phyloP scores from a whole-genome alignment of 1,284 basidiomycete species.

The Amylostereum chailletii region DNA sequence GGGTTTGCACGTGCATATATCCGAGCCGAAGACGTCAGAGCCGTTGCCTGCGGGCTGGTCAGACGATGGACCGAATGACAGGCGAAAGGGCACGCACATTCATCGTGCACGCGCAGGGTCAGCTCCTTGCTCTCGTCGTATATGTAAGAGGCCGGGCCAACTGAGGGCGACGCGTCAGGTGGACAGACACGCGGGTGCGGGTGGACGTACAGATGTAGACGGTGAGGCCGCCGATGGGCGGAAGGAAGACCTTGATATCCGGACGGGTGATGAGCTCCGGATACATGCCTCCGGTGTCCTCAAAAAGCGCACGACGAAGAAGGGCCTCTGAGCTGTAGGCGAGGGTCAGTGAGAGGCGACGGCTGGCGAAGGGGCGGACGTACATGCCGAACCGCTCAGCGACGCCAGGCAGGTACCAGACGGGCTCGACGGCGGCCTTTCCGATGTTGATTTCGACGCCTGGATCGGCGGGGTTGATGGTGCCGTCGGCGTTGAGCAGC shows the following conservation, averaged over 20 bases:
- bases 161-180: slow-evolving; percentile 24
- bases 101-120: slow-evolving; percentile 90
- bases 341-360: not conserved
- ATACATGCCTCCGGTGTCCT: slow-evolving; percentile 95
- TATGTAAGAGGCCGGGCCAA: slow-evolving; percentile 77
- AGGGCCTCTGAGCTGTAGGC: slow-evolving; percentile 65
- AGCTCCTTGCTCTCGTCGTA: slow-evolving; percentile 78
- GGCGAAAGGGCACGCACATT: slow-evolving; percentile 52
- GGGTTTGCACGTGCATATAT: slow-evolving; percentile 93
- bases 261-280: slow-evolving; percentile 93
- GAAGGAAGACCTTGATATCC: slow-evolving; percentile 92
- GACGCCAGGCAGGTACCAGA: slow-evolving; percentile 94
- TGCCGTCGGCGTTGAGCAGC: slow-evolving; percentile 53
- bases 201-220: slow-evolving; percentile 79
- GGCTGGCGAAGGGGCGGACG: slow-evolving; percentile 20
- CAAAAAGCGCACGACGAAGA: slow-evolving; percentile 84
- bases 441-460: slow-evolving; percentile 84
- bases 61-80: not conserved
- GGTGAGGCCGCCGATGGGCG: slow-evolving; percentile 87
- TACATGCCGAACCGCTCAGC: slow-evolving; percentile 84
- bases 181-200: not conserved
- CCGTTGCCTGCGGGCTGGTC: slow-evolving; percentile 49
- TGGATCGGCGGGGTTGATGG: slow-evolving; percentile 49
- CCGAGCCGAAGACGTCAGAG: slow-evolving; percentile 84
- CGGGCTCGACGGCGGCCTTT: slow-evolving; percentile 87